Evolutionary conservation across 371 early-diverging fungal genomes (phyloP), one percentile per base, ranked within the genome.

Genomic region (Dichotomocladium elegans): DNA sequence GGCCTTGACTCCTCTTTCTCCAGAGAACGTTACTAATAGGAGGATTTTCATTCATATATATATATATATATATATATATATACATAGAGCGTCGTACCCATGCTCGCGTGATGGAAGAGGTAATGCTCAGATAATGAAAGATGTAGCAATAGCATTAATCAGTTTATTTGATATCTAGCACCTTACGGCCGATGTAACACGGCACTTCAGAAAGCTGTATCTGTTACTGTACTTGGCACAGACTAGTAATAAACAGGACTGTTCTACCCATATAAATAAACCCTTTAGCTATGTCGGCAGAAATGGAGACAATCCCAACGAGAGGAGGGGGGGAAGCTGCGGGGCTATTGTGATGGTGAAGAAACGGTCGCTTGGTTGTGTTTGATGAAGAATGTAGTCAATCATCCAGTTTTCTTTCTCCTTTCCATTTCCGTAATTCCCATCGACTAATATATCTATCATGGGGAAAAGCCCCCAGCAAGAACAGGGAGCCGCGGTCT

Each of bases 91-190:
- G 11, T 56, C 60, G n/a, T 63, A 56, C 41, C 57, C 51, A 10
- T 74, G 74, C 44, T 71, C 74, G 21, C 26, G 57, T 8, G 45
- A 70, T 51, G 71, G 71, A 14, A 28, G 51, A 50, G 45, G 60
- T 58, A 69, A 55, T 49, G 10, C 22, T 8, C 12, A 15, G 27
- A 26, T 17, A 11, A 21, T n/a, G 11, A 4, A 17, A 10, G 14
- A 30, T 14, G 14, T 49, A 33, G 12, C 17, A n/a, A 3, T 48
- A 21, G 21, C 29, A 15, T 26, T 48, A 15, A 17, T 41, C 31
- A n/a, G 24, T 14, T 24, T n/a, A 14, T 44, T n/a, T 15, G 2
- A 15, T 34, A n/a, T 37, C 30, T 51, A 68, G 69, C 65, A 12
- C 69, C 69, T 29, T 68, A 49, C 40, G 34, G 24, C 10, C 64